These are phyloP conservation scores for Erodium chrysanthum DNA, from an alignment of 441 rosid species.

Conservation along the genomic window DNA sequence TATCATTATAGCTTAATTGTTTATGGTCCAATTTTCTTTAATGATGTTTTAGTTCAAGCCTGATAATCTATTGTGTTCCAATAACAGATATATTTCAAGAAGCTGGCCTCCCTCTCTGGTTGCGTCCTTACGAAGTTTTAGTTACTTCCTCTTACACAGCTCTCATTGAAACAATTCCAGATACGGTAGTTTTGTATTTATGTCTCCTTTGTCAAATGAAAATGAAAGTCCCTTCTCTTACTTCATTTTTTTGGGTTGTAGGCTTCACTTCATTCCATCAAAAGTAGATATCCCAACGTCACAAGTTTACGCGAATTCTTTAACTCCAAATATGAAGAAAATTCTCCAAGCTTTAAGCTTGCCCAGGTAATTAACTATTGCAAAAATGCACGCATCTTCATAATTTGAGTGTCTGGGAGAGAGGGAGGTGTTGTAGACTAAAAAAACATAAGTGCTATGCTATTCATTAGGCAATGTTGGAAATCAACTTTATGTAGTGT, in stretches of 20 bases:
- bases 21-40: too few relatives aligned
- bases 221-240: constrained; percentile 12
- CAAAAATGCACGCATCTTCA: constrained; percentile 3
- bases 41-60: not conserved
- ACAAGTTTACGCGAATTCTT: constrained; percentile 86
- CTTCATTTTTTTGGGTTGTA: constrained; percentile 19
- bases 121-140: constrained; percentile 88
- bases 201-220: constrained; percentile 13
- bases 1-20: not conserved
- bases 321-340: constrained; percentile 69
- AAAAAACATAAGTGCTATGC: not conserved
- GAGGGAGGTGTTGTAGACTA: not conserved
- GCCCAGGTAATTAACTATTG: constrained; percentile 61
- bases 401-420: not conserved
- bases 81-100: constrained; percentile 88
- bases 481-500: not conserved
- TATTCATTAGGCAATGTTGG: not conserved
- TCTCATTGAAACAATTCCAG: constrained; percentile 93
- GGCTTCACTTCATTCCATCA: constrained; percentile 99
- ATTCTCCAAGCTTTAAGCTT: constrained; percentile 83
- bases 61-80: constrained; percentile 16
- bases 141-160: constrained; percentile 98
- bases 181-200: constrained; percentile 50
- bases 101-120: constrained; percentile 98
- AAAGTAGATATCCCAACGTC: constrained; percentile 83